Percentiles rank a stretch among this genome's conserved stretches.
Evolutionary conservation across 2,329 filamentous ascomycete species (phyloP).

Genomic region (Metarhizium sp.): DNA sequence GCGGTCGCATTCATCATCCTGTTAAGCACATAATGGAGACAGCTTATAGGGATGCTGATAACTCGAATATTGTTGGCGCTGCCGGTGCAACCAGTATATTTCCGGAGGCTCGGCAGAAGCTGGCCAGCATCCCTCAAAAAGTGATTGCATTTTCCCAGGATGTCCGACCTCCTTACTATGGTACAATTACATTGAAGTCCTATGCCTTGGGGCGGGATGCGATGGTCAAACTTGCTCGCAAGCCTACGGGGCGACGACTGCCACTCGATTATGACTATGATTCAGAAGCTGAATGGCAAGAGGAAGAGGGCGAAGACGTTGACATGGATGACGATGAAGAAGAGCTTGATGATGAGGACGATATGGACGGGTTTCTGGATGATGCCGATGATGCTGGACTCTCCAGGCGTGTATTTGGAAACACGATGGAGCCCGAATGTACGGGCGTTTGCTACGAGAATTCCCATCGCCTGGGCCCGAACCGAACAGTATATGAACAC

Average conservation of each 20-base stretch:
- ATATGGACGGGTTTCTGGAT: conserved; percentile 85
- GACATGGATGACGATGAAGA: conserved; percentile 59
- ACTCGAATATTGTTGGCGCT: conserved; percentile 25
- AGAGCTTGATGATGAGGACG: conserved; percentile 67
- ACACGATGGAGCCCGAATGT: conserved; percentile 65
- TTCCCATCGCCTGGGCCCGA: conserved; percentile 33
- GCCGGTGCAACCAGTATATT: conserved; percentile 24
- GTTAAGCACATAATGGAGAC: conserved; percentile 54
- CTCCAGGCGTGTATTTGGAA: conserved; percentile 49
- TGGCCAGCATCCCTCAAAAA: conserved; percentile 53
- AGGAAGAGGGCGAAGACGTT: conserved; percentile 60
- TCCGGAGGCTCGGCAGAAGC: conserved; percentile 24
- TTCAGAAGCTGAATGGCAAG: conserved; percentile 80
- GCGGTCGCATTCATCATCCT: conserved; percentile 38
- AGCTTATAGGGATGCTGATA: conserved; percentile 38
- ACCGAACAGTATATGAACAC: conserved; percentile 46
- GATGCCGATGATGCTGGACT: conserved; percentile 64
- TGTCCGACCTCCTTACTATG: conserved; percentile 61
- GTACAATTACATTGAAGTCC: conserved; percentile 58
- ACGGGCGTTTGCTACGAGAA: conserved; percentile 82
- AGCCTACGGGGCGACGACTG: conserved; percentile 45
- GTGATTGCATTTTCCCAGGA: conserved; percentile 53
- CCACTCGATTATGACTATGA: conserved; percentile 75
- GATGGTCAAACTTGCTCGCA: conserved; percentile 40
- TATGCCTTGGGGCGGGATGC: conserved; percentile 33